phyloP scores from a whole-genome alignment of 495 filamentous ascomycete species.

The Penicillium alfredii region DNA sequence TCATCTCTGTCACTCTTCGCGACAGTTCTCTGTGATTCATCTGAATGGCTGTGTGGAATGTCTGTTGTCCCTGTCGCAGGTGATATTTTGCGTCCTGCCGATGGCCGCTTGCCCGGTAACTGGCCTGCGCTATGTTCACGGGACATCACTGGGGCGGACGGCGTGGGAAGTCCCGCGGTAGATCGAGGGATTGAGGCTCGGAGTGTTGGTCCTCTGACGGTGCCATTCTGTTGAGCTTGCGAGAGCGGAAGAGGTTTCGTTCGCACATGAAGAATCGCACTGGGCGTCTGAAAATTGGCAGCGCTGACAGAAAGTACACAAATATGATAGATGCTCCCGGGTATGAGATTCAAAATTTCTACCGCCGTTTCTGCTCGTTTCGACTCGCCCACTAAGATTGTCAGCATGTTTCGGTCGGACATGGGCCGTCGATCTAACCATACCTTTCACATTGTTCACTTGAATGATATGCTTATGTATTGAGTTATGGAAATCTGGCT shows the following conservation, averaged over 20 bases:
- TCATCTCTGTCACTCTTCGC: constrained; percentile 29
- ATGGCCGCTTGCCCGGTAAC: constrained; percentile 55
- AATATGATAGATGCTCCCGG: constrained; percentile 84
- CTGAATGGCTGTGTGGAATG: constrained; percentile 25
- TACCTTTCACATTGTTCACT: constrained; percentile 88
- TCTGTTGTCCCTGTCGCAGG: constrained; percentile 61
- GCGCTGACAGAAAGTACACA: constrained; percentile 84
- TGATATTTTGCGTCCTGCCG: constrained; percentile 67
- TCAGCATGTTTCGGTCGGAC: constrained; percentile 9
- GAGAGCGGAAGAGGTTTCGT: constrained; percentile 55
- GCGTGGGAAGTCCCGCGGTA: constrained; percentile 48
- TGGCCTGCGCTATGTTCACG: constrained; percentile 58
- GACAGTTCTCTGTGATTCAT: constrained; percentile 32
- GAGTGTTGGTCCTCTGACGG: constrained; percentile 33
- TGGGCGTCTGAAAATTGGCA: constrained; percentile 86
- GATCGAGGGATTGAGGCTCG: constrained; percentile 40
- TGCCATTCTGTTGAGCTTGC: constrained; percentile 47
- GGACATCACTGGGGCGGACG: constrained; percentile 49
- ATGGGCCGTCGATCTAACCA: neutral
- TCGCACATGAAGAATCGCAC: constrained; percentile 73
- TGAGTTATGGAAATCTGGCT: constrained; percentile 67
- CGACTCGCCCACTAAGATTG: constrained; percentile 70
- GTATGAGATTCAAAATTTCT: constrained; percentile 76
- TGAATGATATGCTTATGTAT: constrained; percentile 85
- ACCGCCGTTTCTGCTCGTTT: constrained; percentile 81